A percentile compares a stretch with the other conserved stretches of the same genome.
phyloP scores from a whole-genome alignment of 1,284 basidiomycete species.

The Papiliotrema laurentii region DNA sequence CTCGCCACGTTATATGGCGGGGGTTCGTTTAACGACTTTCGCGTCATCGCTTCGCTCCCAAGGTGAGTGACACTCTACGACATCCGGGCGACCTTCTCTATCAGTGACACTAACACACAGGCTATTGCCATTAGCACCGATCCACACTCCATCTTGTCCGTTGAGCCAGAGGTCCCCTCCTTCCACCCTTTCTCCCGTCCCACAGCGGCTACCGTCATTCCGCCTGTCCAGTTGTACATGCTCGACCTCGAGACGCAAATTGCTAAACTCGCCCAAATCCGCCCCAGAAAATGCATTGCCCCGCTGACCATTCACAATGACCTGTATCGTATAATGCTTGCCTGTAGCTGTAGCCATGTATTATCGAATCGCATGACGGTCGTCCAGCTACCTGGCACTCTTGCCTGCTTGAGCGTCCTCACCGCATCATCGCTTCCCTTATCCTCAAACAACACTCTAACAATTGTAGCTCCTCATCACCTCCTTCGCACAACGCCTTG shows the following conservation, averaged over 20 bases:
- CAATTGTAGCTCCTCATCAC: slow-evolving; percentile 96
- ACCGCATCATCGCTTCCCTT: slow-evolving; percentile 55
- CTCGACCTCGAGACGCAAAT: too few relatives aligned
- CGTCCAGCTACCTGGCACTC: not conserved
- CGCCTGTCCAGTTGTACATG: too few relatives aligned
- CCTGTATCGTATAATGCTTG: not conserved
- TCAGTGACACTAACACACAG: too few relatives aligned
- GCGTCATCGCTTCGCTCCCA: not conserved
- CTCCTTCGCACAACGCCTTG: slow-evolving; percentile 92
- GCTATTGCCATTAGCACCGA: not conserved
- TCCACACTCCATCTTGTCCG: not conserved
- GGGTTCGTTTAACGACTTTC: not conserved
- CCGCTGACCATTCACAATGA: too few relatives aligned
- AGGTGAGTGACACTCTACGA: too few relatives aligned
- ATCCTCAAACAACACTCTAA: slow-evolving; percentile 78
- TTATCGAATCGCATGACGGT: not conserved
- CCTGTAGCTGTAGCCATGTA: not conserved
- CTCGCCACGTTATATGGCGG: not conserved
- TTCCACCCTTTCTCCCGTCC: too few relatives aligned
- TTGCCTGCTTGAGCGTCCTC: not conserved
- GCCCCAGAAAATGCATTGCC: too few relatives aligned
- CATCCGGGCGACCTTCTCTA: too few relatives aligned
- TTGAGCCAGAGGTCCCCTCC: too few relatives aligned
- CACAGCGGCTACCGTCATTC: too few relatives aligned
- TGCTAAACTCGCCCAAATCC: too few relatives aligned